phyloP scores from a whole-genome alignment of 352 stramenopile genomes.

The Phytophthora sp. region DNA sequence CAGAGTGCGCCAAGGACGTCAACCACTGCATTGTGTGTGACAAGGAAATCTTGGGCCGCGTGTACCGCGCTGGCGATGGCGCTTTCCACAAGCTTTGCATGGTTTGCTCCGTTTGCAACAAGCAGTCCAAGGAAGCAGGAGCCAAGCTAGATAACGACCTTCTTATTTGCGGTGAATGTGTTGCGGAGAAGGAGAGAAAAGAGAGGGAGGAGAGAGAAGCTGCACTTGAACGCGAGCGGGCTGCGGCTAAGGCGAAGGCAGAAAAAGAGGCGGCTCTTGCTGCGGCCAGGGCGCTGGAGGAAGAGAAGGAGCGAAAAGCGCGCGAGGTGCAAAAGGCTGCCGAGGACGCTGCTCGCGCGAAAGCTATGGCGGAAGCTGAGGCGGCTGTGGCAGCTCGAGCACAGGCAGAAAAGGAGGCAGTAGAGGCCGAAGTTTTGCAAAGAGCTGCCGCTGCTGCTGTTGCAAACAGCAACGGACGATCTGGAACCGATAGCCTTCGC shows the following conservation, averaged over 20 bases:
- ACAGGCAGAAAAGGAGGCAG: slow-evolving; percentile 41
- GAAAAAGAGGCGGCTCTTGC: slow-evolving; percentile 62
- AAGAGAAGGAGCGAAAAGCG: slow-evolving; percentile 54
- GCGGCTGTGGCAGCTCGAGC: slow-evolving; percentile 31
- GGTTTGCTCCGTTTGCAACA: slow-evolving; percentile 73
- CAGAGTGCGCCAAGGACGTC: slow-evolving; percentile 72
- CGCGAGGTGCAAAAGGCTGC: slow-evolving; percentile 36
- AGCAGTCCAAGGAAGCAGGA: slow-evolving; percentile 67
- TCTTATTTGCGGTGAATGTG: slow-evolving; percentile 63
- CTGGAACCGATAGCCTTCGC: slow-evolving; percentile 35
- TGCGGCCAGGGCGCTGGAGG: slow-evolving; percentile 48
- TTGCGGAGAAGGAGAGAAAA: slow-evolving; percentile 57
- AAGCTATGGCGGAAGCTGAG: slow-evolving; percentile 41
- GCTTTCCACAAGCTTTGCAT: slow-evolving; percentile 86
- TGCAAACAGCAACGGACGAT: slow-evolving; percentile 35
- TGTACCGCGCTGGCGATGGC: slow-evolving; percentile 66
- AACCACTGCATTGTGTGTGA: slow-evolving; percentile 76
- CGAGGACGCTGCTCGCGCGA: slow-evolving; percentile 45
- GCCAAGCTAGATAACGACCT: slow-evolving; percentile 61
- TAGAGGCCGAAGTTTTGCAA: slow-evolving; percentile 33
- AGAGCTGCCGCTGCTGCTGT: slow-evolving; percentile 38
- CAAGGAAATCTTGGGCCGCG: slow-evolving; percentile 83
- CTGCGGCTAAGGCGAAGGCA: slow-evolving; percentile 48
- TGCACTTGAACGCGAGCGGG: slow-evolving; percentile 46
- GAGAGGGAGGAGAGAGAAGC: slow-evolving; percentile 59